phyloP scores from a whole-genome alignment of 2,329 filamentous ascomycete genomes.

The Ophiostoma perfectum region DNA sequence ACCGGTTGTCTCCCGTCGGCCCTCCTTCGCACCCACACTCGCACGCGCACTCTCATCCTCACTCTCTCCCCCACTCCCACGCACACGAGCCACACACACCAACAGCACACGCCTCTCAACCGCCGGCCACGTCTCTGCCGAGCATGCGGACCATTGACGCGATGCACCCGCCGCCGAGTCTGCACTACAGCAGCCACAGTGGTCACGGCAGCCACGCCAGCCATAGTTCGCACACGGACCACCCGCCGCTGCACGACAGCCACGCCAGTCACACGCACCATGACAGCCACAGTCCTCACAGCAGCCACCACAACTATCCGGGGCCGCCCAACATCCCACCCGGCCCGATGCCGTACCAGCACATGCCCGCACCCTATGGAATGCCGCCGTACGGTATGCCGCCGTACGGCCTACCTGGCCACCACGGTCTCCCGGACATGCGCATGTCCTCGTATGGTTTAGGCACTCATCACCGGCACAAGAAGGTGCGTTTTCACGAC shows the following conservation, averaged over 20 bases:
- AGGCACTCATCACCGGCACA: constrained; percentile 38
- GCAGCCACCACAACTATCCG: constrained; percentile 22
- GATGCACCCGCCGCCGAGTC: constrained; percentile 25
- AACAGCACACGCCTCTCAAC: neutral
- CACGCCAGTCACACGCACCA: constrained; percentile 20
- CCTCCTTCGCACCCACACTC: constrained; percentile 4
- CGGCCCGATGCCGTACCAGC: constrained; percentile 39
- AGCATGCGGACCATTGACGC: constrained; percentile 30
- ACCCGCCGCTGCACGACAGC: neutral
- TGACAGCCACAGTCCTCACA: neutral
- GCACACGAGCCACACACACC: neutral
- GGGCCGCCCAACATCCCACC: constrained; percentile 34
- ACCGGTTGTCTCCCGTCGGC: constrained; percentile 24
- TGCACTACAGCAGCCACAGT: constrained; percentile 17
- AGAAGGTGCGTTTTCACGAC: constrained; percentile 45
- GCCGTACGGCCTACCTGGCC: constrained; percentile 41
- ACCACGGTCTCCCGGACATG: constrained; percentile 31
- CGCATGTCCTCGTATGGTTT: constrained; percentile 22
- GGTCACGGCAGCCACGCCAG: constrained; percentile 21
- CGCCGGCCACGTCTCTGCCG: constrained; percentile 26
- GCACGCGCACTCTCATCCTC: neutral
- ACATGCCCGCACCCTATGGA: constrained; percentile 2
- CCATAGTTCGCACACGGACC: constrained; percentile 15
- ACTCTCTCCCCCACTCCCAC: neutral
- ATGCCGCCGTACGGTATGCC: constrained; percentile 42